Base-by-base conservation (phyloP, 2,329 filamentous ascomycete species). In the Allantophomopsis cytisporea region DNA sequence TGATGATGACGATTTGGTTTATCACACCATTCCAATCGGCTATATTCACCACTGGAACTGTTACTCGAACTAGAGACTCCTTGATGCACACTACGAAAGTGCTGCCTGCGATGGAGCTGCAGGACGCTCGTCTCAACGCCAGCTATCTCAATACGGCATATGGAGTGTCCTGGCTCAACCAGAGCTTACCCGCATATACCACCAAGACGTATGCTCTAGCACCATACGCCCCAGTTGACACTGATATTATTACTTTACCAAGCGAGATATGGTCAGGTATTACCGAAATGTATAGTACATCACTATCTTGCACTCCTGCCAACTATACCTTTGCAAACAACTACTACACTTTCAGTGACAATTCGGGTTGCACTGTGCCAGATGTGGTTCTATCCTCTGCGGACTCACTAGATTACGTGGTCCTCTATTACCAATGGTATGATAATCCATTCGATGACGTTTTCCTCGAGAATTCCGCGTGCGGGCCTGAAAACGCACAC, bases 1-100 rank as follows among this genome's bases (percentile, higher is more conserved):
- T 73, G 45, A 53, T 78, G 0, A 35, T 73, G 0, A 60, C 76
- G 0, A 69, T 71, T 2, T 76, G 68, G 68, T 54, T 63, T 0
- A 44, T 79, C 0, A 75, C 72, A 0, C 73, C 73, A 0, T 46
- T 68, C 0, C 71, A 76, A 47, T 64, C 69, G 18, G 65, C 70
- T n/a, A 62, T 76, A 0, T 68, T 78, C 5, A 65, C 67, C 0
- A 59, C 55, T 0, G 49, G 51, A 0, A 49, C 48, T 0, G 50
- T 70, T 1, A 47, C 35, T 0, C 50, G 54, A 2, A 50, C 43
- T 0, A 37, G 47, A 0, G 2, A 43, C 0, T 5, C 37, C 0
- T 6, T 45, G 0, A 59, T 59, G 38, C 31, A 33, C 0, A 42
- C 42, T 0, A 56, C 57, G 0, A 56, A 46, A 0, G 15, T 28